phyloP scores from a whole-genome alignment of 768 basidiomycete species.

The Termitomyces sp. region DNA sequence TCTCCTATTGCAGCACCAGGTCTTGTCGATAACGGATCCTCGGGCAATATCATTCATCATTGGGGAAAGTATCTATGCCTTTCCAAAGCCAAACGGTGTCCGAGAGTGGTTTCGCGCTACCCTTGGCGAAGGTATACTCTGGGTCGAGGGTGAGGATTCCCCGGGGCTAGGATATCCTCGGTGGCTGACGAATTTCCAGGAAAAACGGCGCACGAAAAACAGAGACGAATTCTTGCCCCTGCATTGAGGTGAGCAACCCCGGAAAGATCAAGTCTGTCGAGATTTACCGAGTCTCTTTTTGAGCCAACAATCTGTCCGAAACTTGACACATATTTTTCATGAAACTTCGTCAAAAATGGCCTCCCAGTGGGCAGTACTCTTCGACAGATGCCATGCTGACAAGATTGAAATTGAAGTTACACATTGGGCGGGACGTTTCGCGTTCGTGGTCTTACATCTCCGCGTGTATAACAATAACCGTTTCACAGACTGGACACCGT shows the following conservation, averaged over 20 bases:
- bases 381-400: slow-evolving; percentile 38
- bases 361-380: slow-evolving; percentile 44
- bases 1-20: slow-evolving; percentile 40
- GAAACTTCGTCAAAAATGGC: slow-evolving; percentile 53
- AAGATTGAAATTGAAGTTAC: slow-evolving; percentile 52
- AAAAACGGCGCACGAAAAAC: slow-evolving; percentile 53
- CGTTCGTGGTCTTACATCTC: slow-evolving; percentile 34
- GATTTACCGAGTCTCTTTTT: not conserved
- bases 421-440: slow-evolving; percentile 58
- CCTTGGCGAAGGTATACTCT: slow-evolving; percentile 61
- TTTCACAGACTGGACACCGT: slow-evolving; percentile 51
- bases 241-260: slow-evolving; percentile 44
- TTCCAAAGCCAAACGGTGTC: slow-evolving; percentile 62
- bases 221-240: slow-evolving; percentile 49
- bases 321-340: slow-evolving; percentile 48
- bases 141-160: slow-evolving; percentile 51
- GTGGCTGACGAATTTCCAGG: slow-evolving; percentile 29
- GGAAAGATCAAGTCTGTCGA: not conserved
- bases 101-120: slow-evolving; percentile 62
- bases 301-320: slow-evolving; percentile 53
- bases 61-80: slow-evolving; percentile 50
- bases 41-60: slow-evolving; percentile 53
- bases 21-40: slow-evolving; percentile 55
- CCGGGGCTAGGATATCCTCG: not conserved
- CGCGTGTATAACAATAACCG: slow-evolving; percentile 4